phyloP scores from a whole-genome alignment of 2,329 filamentous ascomycete genomes.

The Pseudogymnoascus sp. region DNA sequence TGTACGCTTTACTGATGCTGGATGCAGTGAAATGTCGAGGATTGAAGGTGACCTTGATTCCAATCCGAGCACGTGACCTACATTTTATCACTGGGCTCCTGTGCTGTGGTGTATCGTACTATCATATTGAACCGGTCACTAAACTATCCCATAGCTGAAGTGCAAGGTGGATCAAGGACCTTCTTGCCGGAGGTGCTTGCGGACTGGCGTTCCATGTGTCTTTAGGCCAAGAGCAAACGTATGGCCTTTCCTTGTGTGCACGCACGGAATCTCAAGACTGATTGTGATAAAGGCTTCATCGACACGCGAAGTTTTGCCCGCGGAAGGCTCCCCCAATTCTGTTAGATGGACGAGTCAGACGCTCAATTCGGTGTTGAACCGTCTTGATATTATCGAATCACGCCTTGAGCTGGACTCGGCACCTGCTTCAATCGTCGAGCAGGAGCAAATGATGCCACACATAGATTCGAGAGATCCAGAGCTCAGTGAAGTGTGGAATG shows the following conservation, averaged over 20 bases:
- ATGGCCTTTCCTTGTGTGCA: slow-evolving; percentile 16
- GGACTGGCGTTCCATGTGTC: slow-evolving; percentile 31
- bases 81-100: not conserved
- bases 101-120: not conserved
- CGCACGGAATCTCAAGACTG: slow-evolving; percentile 13
- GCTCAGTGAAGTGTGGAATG: slow-evolving; percentile 25
- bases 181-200: slow-evolving; percentile 29
- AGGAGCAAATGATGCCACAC: slow-evolving; percentile 14
- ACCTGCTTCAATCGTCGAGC: slow-evolving; percentile 10
- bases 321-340: slow-evolving; percentile 9
- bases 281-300: slow-evolving; percentile 13
- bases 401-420: slow-evolving; percentile 13
- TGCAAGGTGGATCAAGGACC: slow-evolving; percentile 30
- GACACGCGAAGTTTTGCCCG: slow-evolving; percentile 14
- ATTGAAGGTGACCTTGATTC: slow-evolving; percentile 11
- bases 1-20: not conserved
- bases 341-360: slow-evolving; percentile 14
- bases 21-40: slow-evolving; percentile 13
- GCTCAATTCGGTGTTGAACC: slow-evolving; percentile 15
- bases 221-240: slow-evolving; percentile 35
- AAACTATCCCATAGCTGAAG: slow-evolving; percentile 26
- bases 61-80: not conserved
- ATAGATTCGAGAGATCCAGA: slow-evolving; percentile 17
- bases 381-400: slow-evolving; percentile 18
- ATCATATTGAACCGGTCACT: not conserved